Conservation (phyloP, 2,329 filamentous ascomycete genomes). For the Paecilomyces sp. region DNA sequence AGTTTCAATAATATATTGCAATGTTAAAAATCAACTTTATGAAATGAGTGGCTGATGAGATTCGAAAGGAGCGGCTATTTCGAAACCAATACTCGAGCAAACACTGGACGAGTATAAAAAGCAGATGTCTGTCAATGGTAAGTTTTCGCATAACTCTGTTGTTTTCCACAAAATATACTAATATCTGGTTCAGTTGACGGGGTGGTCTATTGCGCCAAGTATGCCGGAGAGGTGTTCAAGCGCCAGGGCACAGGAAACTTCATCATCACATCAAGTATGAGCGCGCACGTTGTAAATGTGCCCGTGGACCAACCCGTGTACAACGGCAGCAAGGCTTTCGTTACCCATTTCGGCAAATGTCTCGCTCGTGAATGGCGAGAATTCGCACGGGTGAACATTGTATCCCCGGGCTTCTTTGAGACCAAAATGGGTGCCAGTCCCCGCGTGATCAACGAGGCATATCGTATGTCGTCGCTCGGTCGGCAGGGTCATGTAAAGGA, state of each 20-base stretch:
- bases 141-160: slow-evolving; percentile 8
- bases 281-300: slow-evolving; percentile 45
- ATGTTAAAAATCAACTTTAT: neutral
- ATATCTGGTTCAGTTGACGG: neutral
- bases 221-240: slow-evolving; percentile 57
- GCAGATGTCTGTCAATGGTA: slow-evolving; percentile 50
- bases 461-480: slow-evolving; percentile 41
- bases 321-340: slow-evolving; percentile 50
- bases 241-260: slow-evolving; percentile 56
- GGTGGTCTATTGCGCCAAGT: slow-evolving; percentile 54
- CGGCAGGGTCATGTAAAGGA: slow-evolving; percentile 28
- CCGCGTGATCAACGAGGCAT: slow-evolving; percentile 34
- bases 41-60: neutral
- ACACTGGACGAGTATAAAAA: slow-evolving; percentile 45
- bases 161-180: neutral
- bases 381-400: slow-evolving; percentile 51
- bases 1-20: neutral
- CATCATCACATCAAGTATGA: slow-evolving; percentile 48
- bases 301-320: slow-evolving; percentile 50
- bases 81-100: slow-evolving; percentile 50
- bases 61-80: slow-evolving; percentile 40
- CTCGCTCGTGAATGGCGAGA: slow-evolving; percentile 52
- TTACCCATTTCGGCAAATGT: slow-evolving; percentile 50
- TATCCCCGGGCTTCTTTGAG: slow-evolving; percentile 49
- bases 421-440: slow-evolving; percentile 48